These are phyloP conservation scores for Diutina siamensis DNA, from an alignment of 1,139 yeast species.

Conservation along the genomic window DNA sequence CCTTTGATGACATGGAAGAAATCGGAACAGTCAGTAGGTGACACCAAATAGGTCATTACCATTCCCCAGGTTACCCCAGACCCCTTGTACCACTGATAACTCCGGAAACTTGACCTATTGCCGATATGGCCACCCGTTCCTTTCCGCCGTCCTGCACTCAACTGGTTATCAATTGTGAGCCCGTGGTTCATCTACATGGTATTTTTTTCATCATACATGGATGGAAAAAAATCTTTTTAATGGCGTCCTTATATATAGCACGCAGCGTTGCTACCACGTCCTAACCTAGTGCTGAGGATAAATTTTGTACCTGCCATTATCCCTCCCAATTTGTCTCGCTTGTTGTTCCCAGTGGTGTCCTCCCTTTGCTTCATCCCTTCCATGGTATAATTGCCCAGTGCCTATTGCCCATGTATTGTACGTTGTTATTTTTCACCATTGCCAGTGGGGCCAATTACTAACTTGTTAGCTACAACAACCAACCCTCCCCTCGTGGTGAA, in stretches of 20 bases:
- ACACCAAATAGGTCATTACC: no score
- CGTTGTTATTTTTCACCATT: not conserved
- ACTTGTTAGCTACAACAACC: not conserved
- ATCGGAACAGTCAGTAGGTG: no score
- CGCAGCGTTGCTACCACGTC: not conserved
- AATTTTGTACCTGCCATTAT: not conserved
- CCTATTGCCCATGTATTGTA: not conserved
- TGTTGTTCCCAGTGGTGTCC: not conserved
- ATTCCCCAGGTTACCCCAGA: not conserved
- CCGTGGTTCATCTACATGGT: not conserved
- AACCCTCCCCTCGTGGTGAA: constrained; percentile 6
- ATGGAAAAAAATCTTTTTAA: not conserved
- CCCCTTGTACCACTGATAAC: no score
- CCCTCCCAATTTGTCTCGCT: not conserved
- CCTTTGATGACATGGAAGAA: no score
- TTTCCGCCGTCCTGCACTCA: not conserved
- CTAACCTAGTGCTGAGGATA: not conserved
- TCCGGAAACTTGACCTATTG: no score
- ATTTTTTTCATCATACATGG: constrained; percentile 4
- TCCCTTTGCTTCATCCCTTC: not conserved
- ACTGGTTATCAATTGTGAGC: not conserved
- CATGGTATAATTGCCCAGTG: not conserved
- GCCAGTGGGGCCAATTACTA: not conserved
- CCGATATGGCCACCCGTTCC: not conserved
- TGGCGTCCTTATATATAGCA: not conserved